These are phyloP conservation scores for Arthroderma sp. DNA, from an alignment of 2,329 filamentous ascomycete genomes.

Conservation along the genomic window DNA sequence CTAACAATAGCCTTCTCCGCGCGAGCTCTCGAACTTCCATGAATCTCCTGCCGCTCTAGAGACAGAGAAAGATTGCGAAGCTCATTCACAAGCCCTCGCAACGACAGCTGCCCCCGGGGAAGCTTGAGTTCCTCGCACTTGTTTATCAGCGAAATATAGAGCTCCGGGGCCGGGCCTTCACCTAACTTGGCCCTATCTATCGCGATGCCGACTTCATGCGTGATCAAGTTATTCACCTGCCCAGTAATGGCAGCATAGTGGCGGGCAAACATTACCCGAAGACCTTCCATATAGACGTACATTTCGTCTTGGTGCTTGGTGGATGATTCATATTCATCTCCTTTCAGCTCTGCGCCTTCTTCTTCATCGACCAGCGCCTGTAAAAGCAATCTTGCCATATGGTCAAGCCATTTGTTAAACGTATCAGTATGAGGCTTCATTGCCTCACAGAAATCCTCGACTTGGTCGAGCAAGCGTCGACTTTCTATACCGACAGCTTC, in stretches of 20 bases:
- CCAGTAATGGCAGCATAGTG: slow-evolving; percentile 66
- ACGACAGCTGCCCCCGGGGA: slow-evolving; percentile 44
- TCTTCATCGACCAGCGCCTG: slow-evolving; percentile 75
- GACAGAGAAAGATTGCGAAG: slow-evolving; percentile 52
- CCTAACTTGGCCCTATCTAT: slow-evolving; percentile 48
- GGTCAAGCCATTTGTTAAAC: slow-evolving; percentile 62
- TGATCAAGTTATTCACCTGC: slow-evolving; percentile 60
- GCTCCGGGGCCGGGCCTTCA: slow-evolving; percentile 59
- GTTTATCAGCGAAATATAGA: slow-evolving; percentile 41
- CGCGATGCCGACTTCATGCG: slow-evolving; percentile 57
- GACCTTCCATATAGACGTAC: slow-evolving; percentile 69
- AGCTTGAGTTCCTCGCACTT: slow-evolving; percentile 36
- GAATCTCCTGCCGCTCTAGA: slow-evolving; percentile 47
- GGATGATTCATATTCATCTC: slow-evolving; percentile 81
- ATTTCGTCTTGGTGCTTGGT: slow-evolving; percentile 80
- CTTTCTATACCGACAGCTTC: slow-evolving; percentile 61
- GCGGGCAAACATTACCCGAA: slow-evolving; percentile 67
- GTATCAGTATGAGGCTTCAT: slow-evolving; percentile 61
- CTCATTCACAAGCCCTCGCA: slow-evolving; percentile 59
- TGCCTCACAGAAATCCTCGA: slow-evolving; percentile 52
- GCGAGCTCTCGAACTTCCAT: slow-evolving; percentile 43
- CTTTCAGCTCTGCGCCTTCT: slow-evolving; percentile 59
- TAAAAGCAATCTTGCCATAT: slow-evolving; percentile 59
- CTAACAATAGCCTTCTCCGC: slow-evolving; percentile 56
- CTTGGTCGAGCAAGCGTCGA: slow-evolving; percentile 50